Evolutionary conservation across 495 filamentous ascomycete species (phyloP).

Genomic region (Talaromyces trachyspermus): DNA sequence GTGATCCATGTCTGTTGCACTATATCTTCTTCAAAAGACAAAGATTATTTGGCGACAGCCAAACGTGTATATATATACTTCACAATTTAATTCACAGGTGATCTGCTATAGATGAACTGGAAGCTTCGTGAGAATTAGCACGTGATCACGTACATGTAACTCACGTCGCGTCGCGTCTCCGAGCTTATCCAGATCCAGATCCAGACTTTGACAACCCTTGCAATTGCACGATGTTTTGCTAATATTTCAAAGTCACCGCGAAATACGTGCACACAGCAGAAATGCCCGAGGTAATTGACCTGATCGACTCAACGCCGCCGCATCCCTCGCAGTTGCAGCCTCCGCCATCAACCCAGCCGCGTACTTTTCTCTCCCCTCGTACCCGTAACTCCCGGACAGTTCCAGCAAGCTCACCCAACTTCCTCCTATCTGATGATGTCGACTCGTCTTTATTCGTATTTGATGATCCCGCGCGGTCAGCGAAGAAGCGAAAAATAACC

Average conservation of each 20-base stretch:
- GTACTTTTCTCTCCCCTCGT: background rate
- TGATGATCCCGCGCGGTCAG: conserved; percentile 27
- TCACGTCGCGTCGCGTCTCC: too few relatives aligned
- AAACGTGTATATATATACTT: background rate
- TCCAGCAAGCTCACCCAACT: conserved; percentile 5
- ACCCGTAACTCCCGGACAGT: too few relatives aligned
- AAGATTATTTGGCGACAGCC: background rate
- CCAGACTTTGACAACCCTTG: too few relatives aligned
- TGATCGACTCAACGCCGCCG: conserved; percentile 32
- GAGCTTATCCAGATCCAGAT: too few relatives aligned
- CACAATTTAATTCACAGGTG: background rate
- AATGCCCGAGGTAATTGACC: conserved; percentile 39
- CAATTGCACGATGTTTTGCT: too few relatives aligned
- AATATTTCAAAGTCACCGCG: too few relatives aligned
- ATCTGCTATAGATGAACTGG: conserved; percentile 3
- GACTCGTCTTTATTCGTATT: conserved; percentile 30
- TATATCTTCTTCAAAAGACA: too few relatives aligned
- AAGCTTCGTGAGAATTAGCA: too few relatives aligned
- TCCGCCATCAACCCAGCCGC: conserved; percentile 11
- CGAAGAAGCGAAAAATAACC: conserved; percentile 38
- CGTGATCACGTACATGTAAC: too few relatives aligned
- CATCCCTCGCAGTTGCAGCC: conserved; percentile 9
- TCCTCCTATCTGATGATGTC: conserved; percentile 48
- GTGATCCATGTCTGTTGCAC: background rate
- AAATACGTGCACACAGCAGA: too few relatives aligned